A percentile compares a stretch with the other conserved stretches of the same genome.
Evolutionary conservation across 2,329 filamentous ascomycete species (phyloP).

Genomic region (Scortechinia acanthostroma): DNA sequence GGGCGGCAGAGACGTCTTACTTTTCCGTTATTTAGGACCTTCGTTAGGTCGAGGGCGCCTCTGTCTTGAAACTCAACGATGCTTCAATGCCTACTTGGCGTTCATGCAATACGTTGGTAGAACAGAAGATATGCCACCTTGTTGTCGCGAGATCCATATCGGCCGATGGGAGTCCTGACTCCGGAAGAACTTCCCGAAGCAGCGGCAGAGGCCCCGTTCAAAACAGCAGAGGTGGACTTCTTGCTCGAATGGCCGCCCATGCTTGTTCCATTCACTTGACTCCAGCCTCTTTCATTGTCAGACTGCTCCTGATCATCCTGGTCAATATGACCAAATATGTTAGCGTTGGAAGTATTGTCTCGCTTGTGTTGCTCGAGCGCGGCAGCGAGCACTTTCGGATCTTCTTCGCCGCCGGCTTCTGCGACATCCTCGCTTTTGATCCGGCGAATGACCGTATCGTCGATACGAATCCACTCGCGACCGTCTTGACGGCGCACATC

Average conservation of each 20-base stretch:
- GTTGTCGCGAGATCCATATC: slow-evolving; percentile 57
- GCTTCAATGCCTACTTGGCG: background rate
- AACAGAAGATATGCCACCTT: slow-evolving; percentile 96
- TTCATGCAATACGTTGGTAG: slow-evolving; percentile 65
- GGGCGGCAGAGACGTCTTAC: background rate
- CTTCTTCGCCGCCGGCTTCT: slow-evolving; percentile 73
- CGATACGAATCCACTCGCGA: slow-evolving; percentile 90
- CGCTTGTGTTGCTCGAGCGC: slow-evolving; percentile 37
- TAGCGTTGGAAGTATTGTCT: slow-evolving; percentile 37
- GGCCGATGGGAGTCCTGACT: slow-evolving; percentile 31
- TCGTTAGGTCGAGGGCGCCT: background rate
- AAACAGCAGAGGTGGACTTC: slow-evolving; percentile 66
- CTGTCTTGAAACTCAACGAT: background rate
- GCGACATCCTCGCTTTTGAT: slow-evolving; percentile 84
- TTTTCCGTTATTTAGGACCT: no score
- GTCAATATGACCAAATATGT: slow-evolving; percentile 68
- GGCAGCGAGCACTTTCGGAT: background rate
- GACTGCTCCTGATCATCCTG: slow-evolving; percentile 45
- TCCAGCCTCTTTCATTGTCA: slow-evolving; percentile 45
- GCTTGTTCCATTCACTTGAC: slow-evolving; percentile 48
- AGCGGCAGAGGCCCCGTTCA: slow-evolving; percentile 56
- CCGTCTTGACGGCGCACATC: slow-evolving; percentile 90
- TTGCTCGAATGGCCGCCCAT: slow-evolving; percentile 49
- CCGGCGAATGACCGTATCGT: slow-evolving; percentile 83
- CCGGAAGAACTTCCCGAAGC: slow-evolving; percentile 40